Evolutionary conservation across 257 asterid genomes (phyloP).

Genomic region (Ballota nigra): DNA sequence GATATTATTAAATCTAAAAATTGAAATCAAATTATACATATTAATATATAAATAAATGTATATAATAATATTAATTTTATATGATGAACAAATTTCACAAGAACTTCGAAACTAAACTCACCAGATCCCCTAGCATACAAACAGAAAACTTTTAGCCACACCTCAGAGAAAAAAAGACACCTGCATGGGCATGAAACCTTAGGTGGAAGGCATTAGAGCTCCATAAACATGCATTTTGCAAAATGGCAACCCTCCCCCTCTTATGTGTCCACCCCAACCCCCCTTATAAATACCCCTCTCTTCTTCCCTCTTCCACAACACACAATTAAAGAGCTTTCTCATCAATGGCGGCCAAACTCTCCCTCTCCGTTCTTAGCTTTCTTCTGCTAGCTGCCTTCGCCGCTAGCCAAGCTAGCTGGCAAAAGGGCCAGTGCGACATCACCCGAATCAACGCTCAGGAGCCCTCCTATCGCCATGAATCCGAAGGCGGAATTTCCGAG

Average conservation of each 20-base stretch:
- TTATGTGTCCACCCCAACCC: conserved; percentile 34
- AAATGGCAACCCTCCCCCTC: conserved; percentile 40
- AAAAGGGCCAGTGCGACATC: conserved; percentile 43
- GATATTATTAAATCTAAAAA: too few relatives aligned
- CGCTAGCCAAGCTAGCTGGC: background rate
- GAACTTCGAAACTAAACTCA: too few relatives aligned
- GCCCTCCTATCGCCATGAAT: conserved; percentile 31
- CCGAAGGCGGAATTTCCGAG: conserved; percentile 62
- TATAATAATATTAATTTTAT: too few relatives aligned
- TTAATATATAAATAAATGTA: too few relatives aligned
- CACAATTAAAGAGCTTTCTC: background rate
- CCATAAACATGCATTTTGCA: conserved; percentile 51
- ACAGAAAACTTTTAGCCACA: background rate
- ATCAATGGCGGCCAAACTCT: conserved; percentile 22
- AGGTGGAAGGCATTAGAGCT: conserved; percentile 40
- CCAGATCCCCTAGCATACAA: background rate
- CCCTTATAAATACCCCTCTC: conserved; percentile 32
- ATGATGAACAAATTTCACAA: too few relatives aligned
- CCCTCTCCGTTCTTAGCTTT: conserved; percentile 23
- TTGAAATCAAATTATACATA: too few relatives aligned
- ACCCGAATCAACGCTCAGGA: conserved; percentile 39
- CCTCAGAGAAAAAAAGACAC: conserved; percentile 26
- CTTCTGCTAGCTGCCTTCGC: conserved; percentile 31
- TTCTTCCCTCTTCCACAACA: background rate
- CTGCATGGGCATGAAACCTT: too few relatives aligned